A percentile compares a stretch with the other conserved stretches of the same genome.
These are phyloP conservation scores for Microdochium paspali DNA, from an alignment of 2,329 filamentous ascomycete genomes.

Conservation along the genomic window DNA sequence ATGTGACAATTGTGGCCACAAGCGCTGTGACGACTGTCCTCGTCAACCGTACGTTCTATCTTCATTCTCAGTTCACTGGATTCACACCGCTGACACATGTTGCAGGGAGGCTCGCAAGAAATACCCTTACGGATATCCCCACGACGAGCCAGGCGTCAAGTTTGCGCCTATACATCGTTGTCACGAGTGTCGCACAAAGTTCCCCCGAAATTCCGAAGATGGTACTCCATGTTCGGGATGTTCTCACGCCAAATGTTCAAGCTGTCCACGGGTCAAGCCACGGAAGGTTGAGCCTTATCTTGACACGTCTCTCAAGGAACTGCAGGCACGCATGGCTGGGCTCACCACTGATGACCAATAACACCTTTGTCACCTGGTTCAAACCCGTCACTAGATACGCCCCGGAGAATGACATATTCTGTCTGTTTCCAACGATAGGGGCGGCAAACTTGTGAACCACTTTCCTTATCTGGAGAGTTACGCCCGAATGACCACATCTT, in stretches of 20 bases:
- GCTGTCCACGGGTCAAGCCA: constrained; percentile 48
- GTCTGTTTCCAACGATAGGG: too few relatives aligned
- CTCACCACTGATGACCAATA: background rate
- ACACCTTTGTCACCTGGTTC: too few relatives aligned
- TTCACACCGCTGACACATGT: constrained; percentile 4
- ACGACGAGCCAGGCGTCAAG: constrained; percentile 47
- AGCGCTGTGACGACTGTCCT: constrained; percentile 71
- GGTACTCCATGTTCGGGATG: constrained; percentile 50
- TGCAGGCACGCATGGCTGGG: background rate
- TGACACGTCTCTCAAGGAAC: background rate
- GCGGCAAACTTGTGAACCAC: too few relatives aligned
- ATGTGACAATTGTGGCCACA: constrained; percentile 62
- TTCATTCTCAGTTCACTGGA: background rate
- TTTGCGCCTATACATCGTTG: constrained; percentile 48
- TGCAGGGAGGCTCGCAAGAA: constrained; percentile 55
- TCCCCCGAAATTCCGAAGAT: constrained; percentile 37
- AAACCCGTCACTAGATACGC: too few relatives aligned
- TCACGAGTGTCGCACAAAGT: constrained; percentile 52
- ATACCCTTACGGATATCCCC: constrained; percentile 61
- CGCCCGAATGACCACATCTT: too few relatives aligned
- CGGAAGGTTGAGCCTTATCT: constrained; percentile 32
- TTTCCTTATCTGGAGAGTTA: too few relatives aligned
- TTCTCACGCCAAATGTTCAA: constrained; percentile 47
- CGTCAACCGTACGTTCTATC: constrained; percentile 53
- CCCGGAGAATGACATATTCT: too few relatives aligned